phyloP scores from a whole-genome alignment of 2,329 filamentous ascomycete species.

The Penicillium palitans region DNA sequence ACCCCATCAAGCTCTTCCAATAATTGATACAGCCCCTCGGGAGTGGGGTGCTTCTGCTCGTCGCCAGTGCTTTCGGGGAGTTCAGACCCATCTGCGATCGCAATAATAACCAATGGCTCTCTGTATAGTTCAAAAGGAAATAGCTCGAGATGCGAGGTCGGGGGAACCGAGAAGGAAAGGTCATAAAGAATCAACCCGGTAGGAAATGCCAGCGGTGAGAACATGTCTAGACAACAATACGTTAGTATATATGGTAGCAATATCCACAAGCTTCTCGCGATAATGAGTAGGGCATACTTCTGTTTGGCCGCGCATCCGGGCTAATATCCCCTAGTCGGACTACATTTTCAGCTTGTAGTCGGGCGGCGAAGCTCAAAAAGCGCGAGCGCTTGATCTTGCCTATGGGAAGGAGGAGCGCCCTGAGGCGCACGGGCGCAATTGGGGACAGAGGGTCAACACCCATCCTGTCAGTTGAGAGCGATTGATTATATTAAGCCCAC shows the following conservation, averaged over 20 bases:
- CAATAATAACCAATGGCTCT: constrained; percentile 79
- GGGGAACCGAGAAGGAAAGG: constrained; percentile 74
- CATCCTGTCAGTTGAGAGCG: constrained; percentile 63
- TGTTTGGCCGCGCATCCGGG: constrained; percentile 78
- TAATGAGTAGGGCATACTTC: constrained; percentile 62
- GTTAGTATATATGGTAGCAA: constrained; percentile 22
- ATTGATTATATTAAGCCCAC: constrained; percentile 37
- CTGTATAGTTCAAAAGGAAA: constrained; percentile 89
- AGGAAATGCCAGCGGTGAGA: constrained; percentile 86
- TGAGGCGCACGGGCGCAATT: constrained; percentile 86
- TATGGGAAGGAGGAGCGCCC: constrained; percentile 81
- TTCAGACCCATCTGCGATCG: constrained; percentile 78
- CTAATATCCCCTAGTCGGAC: constrained; percentile 83
- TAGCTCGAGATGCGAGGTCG: constrained; percentile 74
- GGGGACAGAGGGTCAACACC: constrained; percentile 85
- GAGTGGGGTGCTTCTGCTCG: constrained; percentile 37
- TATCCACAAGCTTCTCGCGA: not conserved
- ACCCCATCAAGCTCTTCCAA: constrained; percentile 68
- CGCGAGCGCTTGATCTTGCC: constrained; percentile 80
- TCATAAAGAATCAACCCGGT: constrained; percentile 86
- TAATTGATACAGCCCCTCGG: constrained; percentile 42
- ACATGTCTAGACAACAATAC: constrained; percentile 67
- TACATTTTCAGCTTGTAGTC: constrained; percentile 75
- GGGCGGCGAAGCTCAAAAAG: constrained; percentile 75
- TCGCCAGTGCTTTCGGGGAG: constrained; percentile 44